Evolutionary conservation across 306 rosid species (phyloP).

Genomic region (Echinosophora koreensis): DNA sequence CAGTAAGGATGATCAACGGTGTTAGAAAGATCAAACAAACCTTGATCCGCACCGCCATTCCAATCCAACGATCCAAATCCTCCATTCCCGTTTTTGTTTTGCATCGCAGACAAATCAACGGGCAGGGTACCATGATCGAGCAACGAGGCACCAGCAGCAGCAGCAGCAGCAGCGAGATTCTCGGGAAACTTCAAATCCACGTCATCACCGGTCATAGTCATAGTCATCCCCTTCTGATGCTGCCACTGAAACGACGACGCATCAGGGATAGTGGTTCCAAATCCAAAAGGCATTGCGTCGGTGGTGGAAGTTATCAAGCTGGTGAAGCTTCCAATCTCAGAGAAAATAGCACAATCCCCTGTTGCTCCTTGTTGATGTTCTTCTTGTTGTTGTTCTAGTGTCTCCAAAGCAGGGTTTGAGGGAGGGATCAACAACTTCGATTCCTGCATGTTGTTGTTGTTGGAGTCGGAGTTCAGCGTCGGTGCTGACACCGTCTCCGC

Average conservation of each 20-base stretch:
- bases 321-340: slow-evolving; percentile 81
- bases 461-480: slow-evolving; percentile 43
- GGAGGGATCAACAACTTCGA: slow-evolving; percentile 47
- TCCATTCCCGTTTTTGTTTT: slow-evolving; percentile 52
- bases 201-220: background rate
- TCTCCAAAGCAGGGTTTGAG: slow-evolving; percentile 46
- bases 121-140: slow-evolving; percentile 58
- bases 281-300: slow-evolving; percentile 66
- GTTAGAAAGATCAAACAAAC: slow-evolving; percentile 84
- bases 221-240: slow-evolving; percentile 45
- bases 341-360: slow-evolving; percentile 67
- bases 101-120: slow-evolving; percentile 64
- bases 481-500: slow-evolving; percentile 44
- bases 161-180: slow-evolving; percentile 37
- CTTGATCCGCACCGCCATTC: slow-evolving; percentile 74
- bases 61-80: slow-evolving; percentile 89
- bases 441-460: slow-evolving; percentile 43
- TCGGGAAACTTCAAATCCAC: slow-evolving; percentile 65
- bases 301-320: slow-evolving; percentile 67
- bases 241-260: slow-evolving; percentile 69
- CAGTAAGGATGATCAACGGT: slow-evolving; percentile 91
- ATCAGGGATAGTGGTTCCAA: slow-evolving; percentile 51
- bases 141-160: slow-evolving; percentile 41
- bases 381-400: slow-evolving; percentile 42
- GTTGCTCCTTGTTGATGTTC: slow-evolving; percentile 43